phyloP scores from a whole-genome alignment of 169 alveolate species.

The Plasmodium gallinaceum region DNA sequence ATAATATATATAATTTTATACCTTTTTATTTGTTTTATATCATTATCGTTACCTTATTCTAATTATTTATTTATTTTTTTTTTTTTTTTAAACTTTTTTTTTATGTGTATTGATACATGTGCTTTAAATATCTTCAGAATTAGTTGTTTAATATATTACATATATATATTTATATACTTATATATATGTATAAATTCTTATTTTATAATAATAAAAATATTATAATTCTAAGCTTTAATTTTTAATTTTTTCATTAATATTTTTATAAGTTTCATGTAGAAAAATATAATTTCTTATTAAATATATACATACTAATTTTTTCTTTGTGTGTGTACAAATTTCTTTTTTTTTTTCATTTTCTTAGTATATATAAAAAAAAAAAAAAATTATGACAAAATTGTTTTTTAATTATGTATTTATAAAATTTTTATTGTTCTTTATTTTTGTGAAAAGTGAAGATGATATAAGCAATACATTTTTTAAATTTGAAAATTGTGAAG shows the following conservation, averaged over 20 bases:
- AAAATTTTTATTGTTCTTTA: constrained; percentile 16
- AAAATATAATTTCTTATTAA: constrained; percentile 9
- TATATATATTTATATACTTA: neutral
- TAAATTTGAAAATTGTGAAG: constrained; percentile 64
- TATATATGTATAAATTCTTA: neutral
- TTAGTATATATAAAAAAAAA: constrained; percentile 6
- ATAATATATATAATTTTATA: neutral
- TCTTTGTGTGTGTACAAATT: constrained; percentile 14
- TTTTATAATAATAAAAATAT: neutral
- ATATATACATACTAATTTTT: constrained; percentile 9
- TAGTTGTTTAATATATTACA: constrained; percentile 26
- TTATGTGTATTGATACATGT: neutral
- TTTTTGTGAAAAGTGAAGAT: constrained; percentile 64
- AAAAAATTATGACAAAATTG: constrained; percentile 52
- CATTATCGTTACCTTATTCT: neutral
- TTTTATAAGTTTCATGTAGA: neutral
- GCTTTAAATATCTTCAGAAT: constrained; percentile 22
- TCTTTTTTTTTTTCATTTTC: constrained; percentile 9
- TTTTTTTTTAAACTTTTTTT: neutral
- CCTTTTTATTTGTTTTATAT: neutral
- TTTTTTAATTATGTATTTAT: constrained; percentile 40
- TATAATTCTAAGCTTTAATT: neutral
- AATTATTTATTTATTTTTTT: constrained; percentile 2
- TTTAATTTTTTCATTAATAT: constrained; percentile 9
- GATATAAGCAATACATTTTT: constrained; percentile 72